Conservation (phyloP, 2,329 filamentous ascomycete species). For the Herpotrichia juniperi region DNA sequence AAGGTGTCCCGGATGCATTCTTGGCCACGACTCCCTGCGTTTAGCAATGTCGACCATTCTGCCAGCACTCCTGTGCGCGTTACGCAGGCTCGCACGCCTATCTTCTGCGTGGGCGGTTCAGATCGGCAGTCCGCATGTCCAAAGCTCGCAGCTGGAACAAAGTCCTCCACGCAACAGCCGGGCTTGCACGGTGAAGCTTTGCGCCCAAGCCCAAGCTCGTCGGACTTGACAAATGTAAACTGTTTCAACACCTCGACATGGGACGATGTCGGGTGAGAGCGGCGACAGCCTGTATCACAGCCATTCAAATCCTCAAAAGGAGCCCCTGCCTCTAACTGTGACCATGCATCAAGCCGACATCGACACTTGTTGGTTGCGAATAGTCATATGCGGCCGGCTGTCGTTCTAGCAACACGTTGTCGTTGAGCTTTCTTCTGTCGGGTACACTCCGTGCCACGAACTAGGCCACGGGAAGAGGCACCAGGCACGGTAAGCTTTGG, state of each 20-base stretch:
- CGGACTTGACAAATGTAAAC: constrained; percentile 20
- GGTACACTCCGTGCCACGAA: too few species aligned
- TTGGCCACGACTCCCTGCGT: constrained; percentile 9
- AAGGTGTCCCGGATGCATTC: constrained; percentile 10
- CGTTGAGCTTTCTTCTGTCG: too few species aligned
- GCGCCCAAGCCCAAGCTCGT: constrained; percentile 1
- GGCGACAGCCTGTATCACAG: constrained; percentile 6
- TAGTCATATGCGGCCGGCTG: too few species aligned
- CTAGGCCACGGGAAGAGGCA: not conserved
- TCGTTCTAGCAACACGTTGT: not conserved
- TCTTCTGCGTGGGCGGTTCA: constrained; percentile 3
- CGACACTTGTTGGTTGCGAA: not conserved
- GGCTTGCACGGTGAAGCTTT: constrained; percentile 6
- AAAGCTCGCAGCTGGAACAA: constrained; percentile 5
- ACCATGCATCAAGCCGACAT: constrained; percentile 7
- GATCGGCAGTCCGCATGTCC: constrained; percentile 8
- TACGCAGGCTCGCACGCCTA: not conserved
- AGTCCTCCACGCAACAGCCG: not conserved
- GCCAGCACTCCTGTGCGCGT: not conserved
- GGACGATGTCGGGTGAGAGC: not conserved
- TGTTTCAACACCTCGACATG: constrained; percentile 16
- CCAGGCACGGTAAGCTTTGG: too few species aligned
- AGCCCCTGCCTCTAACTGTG: not conserved
- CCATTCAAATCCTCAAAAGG: constrained; percentile 11
- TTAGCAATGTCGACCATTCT: constrained; percentile 2